Evolutionary conservation across 192 early-diverging fungal genomes (phyloP).

Genomic region (Podochytrium sp.): DNA sequence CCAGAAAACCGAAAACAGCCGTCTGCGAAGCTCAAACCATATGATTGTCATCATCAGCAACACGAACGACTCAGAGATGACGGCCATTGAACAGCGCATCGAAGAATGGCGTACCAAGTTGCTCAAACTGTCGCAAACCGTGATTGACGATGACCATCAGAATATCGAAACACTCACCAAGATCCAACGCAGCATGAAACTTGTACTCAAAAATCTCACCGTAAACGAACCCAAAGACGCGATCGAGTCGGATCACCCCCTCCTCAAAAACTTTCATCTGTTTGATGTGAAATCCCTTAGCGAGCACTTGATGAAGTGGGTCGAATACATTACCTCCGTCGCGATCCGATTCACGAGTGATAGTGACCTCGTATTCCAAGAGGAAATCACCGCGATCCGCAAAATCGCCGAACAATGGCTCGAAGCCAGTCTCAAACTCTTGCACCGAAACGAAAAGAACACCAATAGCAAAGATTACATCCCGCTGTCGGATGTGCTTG

Average conservation of each 20-base stretch:
- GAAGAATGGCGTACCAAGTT: slow-evolving; percentile 56
- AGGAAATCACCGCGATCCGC: slow-evolving; percentile 50
- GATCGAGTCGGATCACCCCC: slow-evolving; percentile 50
- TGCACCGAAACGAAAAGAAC: slow-evolving; percentile 53
- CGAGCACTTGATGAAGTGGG: slow-evolving; percentile 55
- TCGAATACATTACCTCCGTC: slow-evolving; percentile 49
- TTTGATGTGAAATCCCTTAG: slow-evolving; percentile 48
- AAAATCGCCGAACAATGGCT: slow-evolving; percentile 54
- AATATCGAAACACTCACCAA: slow-evolving; percentile 55
- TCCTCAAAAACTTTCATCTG: slow-evolving; percentile 52
- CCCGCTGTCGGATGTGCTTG: slow-evolving; percentile 47
- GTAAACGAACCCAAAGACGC: slow-evolving; percentile 45
- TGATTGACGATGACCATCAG: slow-evolving; percentile 61
- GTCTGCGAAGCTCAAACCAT: slow-evolving; percentile 53
- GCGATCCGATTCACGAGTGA: slow-evolving; percentile 58
- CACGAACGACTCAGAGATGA: slow-evolving; percentile 51
- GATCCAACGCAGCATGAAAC: slow-evolving; percentile 53
- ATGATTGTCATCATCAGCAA: slow-evolving; percentile 56
- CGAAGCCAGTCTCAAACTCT: slow-evolving; percentile 46
- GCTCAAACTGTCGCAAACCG: slow-evolving; percentile 49
- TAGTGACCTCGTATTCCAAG: slow-evolving; percentile 50
- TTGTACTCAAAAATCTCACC: slow-evolving; percentile 53
- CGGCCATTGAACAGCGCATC: slow-evolving; percentile 51
- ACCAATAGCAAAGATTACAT: slow-evolving; percentile 55
- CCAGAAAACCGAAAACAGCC: slow-evolving; percentile 54